Evolutionary conservation across 139 green algal genomes (phyloP), one percentile per base, ranked within the genome.

Genomic region (Chlorella sp.): DNA sequence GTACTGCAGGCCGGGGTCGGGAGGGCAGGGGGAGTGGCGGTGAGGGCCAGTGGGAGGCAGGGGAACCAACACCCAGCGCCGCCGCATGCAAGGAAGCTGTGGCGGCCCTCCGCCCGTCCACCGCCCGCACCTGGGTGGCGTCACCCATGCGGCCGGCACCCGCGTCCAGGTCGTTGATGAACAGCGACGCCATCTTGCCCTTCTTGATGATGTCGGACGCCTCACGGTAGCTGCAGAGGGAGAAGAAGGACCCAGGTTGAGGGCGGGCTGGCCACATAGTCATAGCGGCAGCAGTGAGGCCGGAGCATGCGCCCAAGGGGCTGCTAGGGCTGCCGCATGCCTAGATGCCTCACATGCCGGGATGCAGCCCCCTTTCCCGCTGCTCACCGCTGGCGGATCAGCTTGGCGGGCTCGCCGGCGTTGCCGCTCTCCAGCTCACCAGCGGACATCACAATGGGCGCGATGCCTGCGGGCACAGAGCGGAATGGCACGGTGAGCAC

Each of bases 141-240:
- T 93, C 92, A 51, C 97, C 97, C 96, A 99, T 99, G 88, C 97
- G 95, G 62, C 97, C 97, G 40, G 90, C 90, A 73, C 97, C 97
- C 41, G 97, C 97, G 80, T 99, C 97, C 72, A 99, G 92, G 85
- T 99, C 97, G 93, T 99, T 99, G 92, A 99, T 99, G 95, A 99
- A 99, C 51, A 99, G 94, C 13, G 94, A 94, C 88, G 92, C 97
- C 95, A 99, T 98, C 92, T 96, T 98, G 84, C 97, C 97, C 96
- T 99, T 99, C 95, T 98, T 99, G 89, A 99, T 97, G 80, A 96
- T 92, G 91, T 99, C 97, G 32, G 97, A 98, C 13, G 96, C 97
- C 94, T 98, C 96, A 75, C 95, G 91, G 88, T 80, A 84, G 28
- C 46, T 54, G 46, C 46, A 11, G 46, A 11, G 46, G 8, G 46